phyloP scores from a whole-genome alignment of 495 filamentous ascomycete genomes.

The Podospora australis region DNA sequence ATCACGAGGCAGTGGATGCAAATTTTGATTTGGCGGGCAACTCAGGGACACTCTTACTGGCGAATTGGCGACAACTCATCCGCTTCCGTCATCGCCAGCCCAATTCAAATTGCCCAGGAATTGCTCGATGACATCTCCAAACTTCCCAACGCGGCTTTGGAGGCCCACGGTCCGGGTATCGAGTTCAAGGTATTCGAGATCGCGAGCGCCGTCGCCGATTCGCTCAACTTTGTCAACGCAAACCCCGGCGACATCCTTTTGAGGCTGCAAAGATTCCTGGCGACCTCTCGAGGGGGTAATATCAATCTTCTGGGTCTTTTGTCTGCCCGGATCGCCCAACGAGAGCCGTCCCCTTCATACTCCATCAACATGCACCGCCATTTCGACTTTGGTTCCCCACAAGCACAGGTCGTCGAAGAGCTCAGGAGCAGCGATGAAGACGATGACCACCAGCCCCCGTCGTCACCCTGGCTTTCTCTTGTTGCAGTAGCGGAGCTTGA shows the following conservation, averaged over 20 bases:
- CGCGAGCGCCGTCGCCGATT: constrained; percentile 40
- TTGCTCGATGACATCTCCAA: constrained; percentile 34
- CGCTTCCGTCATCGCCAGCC: constrained; percentile 21
- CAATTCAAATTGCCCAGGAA: constrained; percentile 37
- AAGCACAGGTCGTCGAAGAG: constrained; percentile 7
- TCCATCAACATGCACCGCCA: neutral
- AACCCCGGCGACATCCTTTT: constrained; percentile 26
- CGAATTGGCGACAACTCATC: neutral
- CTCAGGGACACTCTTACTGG: constrained; percentile 18
- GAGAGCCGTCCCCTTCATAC: neutral
- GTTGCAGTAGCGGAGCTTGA: constrained; percentile 13
- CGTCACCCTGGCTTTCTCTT: constrained; percentile 14
- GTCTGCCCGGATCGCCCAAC: constrained; percentile 25
- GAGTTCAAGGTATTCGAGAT: constrained; percentile 44
- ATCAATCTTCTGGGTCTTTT: constrained; percentile 25
- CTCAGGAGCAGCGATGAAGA: neutral
- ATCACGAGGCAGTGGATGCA: constrained; percentile 46
- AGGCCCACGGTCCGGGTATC: constrained; percentile 19
- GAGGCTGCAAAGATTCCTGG: constrained; percentile 30
- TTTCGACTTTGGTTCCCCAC: neutral
- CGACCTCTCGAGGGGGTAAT: constrained; percentile 30
- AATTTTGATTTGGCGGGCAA: constrained; percentile 38
- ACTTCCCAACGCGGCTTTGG: constrained; percentile 24
- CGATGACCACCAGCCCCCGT: neutral
- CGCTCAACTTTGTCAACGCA: constrained; percentile 23